These are phyloP conservation scores for Chenopodium album DNA, from an alignment of 148 eudicot species.

Conservation along the genomic window DNA sequence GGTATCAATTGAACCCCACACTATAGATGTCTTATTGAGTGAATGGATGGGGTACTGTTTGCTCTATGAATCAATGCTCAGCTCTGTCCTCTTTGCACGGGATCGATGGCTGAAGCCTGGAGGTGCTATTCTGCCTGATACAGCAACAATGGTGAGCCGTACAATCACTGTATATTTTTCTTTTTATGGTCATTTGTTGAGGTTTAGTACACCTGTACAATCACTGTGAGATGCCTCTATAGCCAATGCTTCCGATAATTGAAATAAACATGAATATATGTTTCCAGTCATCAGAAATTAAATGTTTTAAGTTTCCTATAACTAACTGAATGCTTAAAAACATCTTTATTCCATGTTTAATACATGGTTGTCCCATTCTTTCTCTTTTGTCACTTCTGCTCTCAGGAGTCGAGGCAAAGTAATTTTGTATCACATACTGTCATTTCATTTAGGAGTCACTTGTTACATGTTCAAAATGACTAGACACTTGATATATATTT, in stretches of 20 bases:
- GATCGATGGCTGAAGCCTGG: conserved; percentile 98
- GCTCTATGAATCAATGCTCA: conserved; percentile 93
- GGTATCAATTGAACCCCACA: conserved; percentile 54
- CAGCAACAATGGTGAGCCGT: conserved; percentile 78
- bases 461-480: no score
- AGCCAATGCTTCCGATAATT: background rate
- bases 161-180: background rate
- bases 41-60: conserved; percentile 99
- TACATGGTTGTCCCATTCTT: background rate
- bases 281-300: background rate
- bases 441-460: background rate
- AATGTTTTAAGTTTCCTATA: background rate
- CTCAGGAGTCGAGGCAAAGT: background rate
- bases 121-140: conserved; percentile 92
- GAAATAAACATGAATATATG: background rate
- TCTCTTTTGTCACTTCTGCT: background rate
- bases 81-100: conserved; percentile 84
- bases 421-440: background rate
- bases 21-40: conserved; percentile 81
- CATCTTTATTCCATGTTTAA: background rate
- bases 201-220: background rate
- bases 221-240: background rate
- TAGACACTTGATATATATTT: no score
- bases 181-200: background rate
- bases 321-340: background rate